A percentile compares a stretch with the other conserved stretches of the same genome.
These are phyloP conservation scores for Vickermania spadyakhi DNA, from an alignment of 208 protist genomes.

Conservation along the genomic window DNA sequence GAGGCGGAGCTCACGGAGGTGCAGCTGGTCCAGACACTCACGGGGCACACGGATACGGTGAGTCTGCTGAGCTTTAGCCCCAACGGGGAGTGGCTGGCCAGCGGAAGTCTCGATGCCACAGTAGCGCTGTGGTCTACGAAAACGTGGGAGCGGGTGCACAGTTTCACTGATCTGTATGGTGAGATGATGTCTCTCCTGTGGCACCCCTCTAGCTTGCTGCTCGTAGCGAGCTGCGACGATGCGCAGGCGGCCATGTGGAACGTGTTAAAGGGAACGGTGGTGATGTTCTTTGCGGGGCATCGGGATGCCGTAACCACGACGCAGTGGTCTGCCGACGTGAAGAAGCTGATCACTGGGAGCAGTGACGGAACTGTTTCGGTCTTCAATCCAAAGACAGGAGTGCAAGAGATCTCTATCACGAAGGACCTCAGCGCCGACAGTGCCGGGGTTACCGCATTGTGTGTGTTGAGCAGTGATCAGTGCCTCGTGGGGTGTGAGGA, in stretches of 20 bases:
- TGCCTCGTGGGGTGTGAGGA: slow-evolving; percentile 80
- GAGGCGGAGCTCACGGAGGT: slow-evolving; percentile 6
- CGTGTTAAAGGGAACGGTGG: slow-evolving; percentile 63
- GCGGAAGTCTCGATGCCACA: slow-evolving; percentile 57
- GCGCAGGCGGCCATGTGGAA: slow-evolving; percentile 94
- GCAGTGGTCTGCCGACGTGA: slow-evolving; percentile 80
- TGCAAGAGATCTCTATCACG: slow-evolving; percentile 35
- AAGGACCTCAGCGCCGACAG: slow-evolving; percentile 71
- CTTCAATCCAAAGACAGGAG: slow-evolving; percentile 88
- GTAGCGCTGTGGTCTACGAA: slow-evolving; percentile 65
- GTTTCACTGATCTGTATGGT: slow-evolving; percentile 76
- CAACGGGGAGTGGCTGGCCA: slow-evolving; percentile 67
- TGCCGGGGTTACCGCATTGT: slow-evolving; percentile 54
- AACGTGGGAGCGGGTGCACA: slow-evolving; percentile 67
- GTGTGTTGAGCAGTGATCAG: slow-evolving; percentile 60
- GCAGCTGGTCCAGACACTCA: slow-evolving; percentile 18
- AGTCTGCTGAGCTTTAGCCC: slow-evolving; percentile 76
- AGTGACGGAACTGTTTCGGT: slow-evolving; percentile 85
- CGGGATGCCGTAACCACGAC: slow-evolving; percentile 69
- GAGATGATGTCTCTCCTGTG: slow-evolving; percentile 84
- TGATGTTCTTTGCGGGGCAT: slow-evolving; percentile 92
- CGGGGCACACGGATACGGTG: slow-evolving; percentile 74
- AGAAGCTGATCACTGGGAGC: slow-evolving; percentile 85
- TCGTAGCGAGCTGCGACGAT: slow-evolving; percentile 87
- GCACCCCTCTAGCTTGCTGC: slow-evolving; percentile 89